Evolutionary conservation across 768 basidiomycete species (phyloP).

Genomic region (Gymnopilus dilepis): DNA sequence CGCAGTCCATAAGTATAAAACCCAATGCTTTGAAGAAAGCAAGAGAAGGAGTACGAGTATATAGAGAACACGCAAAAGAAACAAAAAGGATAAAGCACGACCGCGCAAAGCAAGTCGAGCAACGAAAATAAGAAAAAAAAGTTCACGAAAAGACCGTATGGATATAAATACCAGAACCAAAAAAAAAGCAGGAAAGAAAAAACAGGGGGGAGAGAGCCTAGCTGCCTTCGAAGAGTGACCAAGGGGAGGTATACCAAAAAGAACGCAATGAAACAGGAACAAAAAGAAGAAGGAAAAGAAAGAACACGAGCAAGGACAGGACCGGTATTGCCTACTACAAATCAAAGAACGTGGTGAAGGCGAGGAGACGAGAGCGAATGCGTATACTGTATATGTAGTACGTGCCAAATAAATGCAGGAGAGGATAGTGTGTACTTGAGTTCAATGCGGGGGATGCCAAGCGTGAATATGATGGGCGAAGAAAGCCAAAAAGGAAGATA

Average conservation of each 20-base stretch:
- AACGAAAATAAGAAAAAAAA: neutral
- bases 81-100: neutral
- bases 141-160: constrained; percentile 1
- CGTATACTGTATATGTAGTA: constrained; percentile 2
- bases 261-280: neutral
- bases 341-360: neutral
- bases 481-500: neutral
- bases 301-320: neutral
- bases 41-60: neutral
- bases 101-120: neutral
- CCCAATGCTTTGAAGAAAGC: neutral
- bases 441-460: neutral
- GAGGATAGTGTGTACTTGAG: neutral
- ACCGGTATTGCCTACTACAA: constrained; percentile 4
- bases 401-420: neutral
- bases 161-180: neutral
- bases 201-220: neutral
- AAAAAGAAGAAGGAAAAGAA: neutral
- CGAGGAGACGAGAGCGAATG: neutral
- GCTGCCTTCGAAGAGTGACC: neutral
- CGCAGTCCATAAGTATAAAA: constrained; percentile 1
- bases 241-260: constrained; percentile 5
- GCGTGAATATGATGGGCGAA: neutral
- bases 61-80: no score
- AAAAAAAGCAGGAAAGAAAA: neutral